These are phyloP conservation scores for Echeveria elegans DNA, from an alignment of 164 flowering plant species.

Conservation along the genomic window DNA sequence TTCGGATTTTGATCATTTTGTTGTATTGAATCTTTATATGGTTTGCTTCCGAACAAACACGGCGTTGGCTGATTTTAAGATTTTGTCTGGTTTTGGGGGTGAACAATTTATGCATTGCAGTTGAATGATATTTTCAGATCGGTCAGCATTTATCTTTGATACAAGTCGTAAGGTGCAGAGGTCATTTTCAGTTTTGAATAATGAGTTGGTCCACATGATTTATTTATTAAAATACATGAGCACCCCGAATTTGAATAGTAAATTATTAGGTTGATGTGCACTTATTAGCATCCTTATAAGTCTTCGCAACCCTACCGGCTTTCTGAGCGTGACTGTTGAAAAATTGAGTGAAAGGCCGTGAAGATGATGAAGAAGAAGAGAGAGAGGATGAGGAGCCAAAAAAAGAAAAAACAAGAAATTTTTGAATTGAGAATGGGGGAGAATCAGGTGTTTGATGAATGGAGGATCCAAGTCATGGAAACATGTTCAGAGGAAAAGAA, in stretches of 20 bases:
- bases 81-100: background rate
- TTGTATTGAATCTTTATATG: background rate
- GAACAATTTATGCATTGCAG: background rate
- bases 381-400: background rate
- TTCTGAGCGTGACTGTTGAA: conserved; percentile 7
- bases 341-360: background rate
- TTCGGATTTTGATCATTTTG: too few relatives aligned
- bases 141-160: too few relatives aligned
- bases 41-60: background rate
- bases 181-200: background rate
- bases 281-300: background rate
- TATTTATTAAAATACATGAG: background rate
- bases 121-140: too few relatives aligned
- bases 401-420: background rate
- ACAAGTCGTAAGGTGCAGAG: background rate
- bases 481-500: background rate
- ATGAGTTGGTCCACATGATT: background rate
- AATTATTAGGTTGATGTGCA: conserved; percentile 2
- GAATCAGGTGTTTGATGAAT: too few relatives aligned
- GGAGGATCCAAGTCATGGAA: background rate
- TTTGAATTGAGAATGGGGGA: background rate
- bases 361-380: background rate
- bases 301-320: background rate
- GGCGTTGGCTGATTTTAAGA: too few relatives aligned
- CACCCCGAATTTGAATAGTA: background rate